Base-by-base conservation (phyloP, 345 rosid species). In the Gynandropsis gynandra region DNA sequence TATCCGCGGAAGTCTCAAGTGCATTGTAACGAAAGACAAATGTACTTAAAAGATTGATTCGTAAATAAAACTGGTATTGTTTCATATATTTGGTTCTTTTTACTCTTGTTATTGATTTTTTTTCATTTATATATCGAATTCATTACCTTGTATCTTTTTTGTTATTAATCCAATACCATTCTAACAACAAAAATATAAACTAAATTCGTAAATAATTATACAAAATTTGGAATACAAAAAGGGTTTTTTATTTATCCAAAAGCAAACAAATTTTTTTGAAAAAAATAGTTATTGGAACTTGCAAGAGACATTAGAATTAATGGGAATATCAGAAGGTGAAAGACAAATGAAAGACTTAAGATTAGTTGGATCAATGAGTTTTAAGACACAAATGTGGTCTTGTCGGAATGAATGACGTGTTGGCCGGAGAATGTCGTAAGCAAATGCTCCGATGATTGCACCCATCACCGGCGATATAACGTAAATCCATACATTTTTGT, bases 381-480 rank as follows among this genome's bases (percentile, higher is more conserved):
- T 47, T 36, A 57, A 13, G 44, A 57, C 36, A 64, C 69, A 65
- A 20, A 39, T 45, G 10, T 58, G 64, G 11, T 65, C 69, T 24
- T 71, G 62, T 36, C 56, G 41, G 41, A 68, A 45, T 5, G 85
- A 76, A 69, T 73, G 76, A 34, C 73, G 66, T 10, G 85, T 79
- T 10, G 63, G 64, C 8, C 85, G 58, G 44, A 79, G 55, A 35
- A 68, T 21, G 51, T 68, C 64, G 49, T 79, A 79, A 5, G 71
- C 68, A 78, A 71, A 76, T 1, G 81, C 84, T 29, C 81, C 84
- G 1, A 61, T 42, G 29, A 72, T 57, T 24, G 79, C 81, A 6
- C 84, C 84, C 4, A 71, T 14, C 18, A 49, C 50, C 3, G 81
- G 76, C 3, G 84, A 44, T 24, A 66, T 50, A 8, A 79, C 50